Evolutionary conservation across 192 early-diverging fungal species (phyloP), one percentile per base, ranked within the genome.

Genomic region (Coemansia guatemalensis): DNA sequence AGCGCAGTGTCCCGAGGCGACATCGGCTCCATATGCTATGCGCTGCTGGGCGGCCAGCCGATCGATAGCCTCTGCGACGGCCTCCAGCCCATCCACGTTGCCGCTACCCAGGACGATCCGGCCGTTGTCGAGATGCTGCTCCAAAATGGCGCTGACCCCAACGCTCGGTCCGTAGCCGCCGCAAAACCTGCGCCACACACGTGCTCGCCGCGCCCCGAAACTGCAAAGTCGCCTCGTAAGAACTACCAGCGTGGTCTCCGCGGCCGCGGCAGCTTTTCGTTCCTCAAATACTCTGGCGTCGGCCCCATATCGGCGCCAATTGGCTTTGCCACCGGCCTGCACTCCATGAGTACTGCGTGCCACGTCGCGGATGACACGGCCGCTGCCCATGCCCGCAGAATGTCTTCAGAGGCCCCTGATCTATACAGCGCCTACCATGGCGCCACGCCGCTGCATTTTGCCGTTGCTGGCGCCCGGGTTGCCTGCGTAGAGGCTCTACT

Each of bases 371-470:
- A 60, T 26, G 59, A 70, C 35, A 23, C 30, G 25, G 14, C 48
- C 0, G 12, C 57, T 8, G 39, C 27, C 53, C 25, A 25, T 6
- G 50, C 26, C 14, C 21, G 58, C 24, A 35, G 53, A 2, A 20
- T 20, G 41, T 44, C 27, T 53, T 24, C 59, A 23, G 52, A 50
- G 57, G 9, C 35, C 26, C 21, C 17, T 35, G 67, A 56, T 23
- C 18, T 50, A 23, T 60, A 54, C 57, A 33, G 58, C 26, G 68
- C 60, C 35, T 81, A 81, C 41, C 63, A 55, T 33, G 86, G 88
- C 11, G 89, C 90, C 20, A 92, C 94, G 1, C 86, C 92, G 25
- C 71, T 95, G 58, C 94, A 95, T 64, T 88, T 90, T 75, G 92
- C 92, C 4, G 87, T 88, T 33, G 92, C 92, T 17, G 89, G 88